Conservation (phyloP, 805 yeast species). For the Barnettozyma sp. region DNA sequence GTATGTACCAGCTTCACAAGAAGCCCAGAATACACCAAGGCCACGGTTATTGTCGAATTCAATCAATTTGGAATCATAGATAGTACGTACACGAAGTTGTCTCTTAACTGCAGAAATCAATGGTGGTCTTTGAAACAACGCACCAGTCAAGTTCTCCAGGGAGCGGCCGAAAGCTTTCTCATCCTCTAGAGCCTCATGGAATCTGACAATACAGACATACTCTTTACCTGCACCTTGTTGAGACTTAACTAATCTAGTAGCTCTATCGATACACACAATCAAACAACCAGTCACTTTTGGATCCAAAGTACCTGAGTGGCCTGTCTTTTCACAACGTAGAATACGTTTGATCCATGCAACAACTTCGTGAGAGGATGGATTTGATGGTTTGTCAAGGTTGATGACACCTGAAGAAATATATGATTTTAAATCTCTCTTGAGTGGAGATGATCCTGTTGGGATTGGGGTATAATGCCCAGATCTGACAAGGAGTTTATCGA, state of each 20-base stretch:
- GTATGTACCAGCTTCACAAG: slow-evolving; percentile 99
- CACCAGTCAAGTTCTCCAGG: slow-evolving; percentile 94
- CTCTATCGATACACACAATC: slow-evolving; percentile 96
- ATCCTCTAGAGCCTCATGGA: slow-evolving; percentile 88
- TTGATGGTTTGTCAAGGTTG: slow-evolving; percentile 95
- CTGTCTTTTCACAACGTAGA: slow-evolving; percentile 92
- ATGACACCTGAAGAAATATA: slow-evolving; percentile 94
- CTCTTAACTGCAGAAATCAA: slow-evolving; percentile 98
- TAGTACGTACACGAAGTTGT: slow-evolving; percentile 96
- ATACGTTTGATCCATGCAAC: slow-evolving; percentile 99
- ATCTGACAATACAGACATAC: slow-evolving; percentile 94
- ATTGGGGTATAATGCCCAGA: slow-evolving; percentile 97
- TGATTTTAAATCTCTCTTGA: slow-evolving; percentile 85
- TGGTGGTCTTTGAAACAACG: slow-evolving; percentile 98
- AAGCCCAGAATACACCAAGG: slow-evolving; percentile 98
- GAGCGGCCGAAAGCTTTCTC: slow-evolving; percentile 83
- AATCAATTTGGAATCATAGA: slow-evolving; percentile 89
- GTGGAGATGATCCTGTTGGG: slow-evolving; percentile 91
- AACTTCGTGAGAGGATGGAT: slow-evolving; percentile 98
- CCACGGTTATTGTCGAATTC: slow-evolving; percentile 97
- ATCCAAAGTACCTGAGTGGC: slow-evolving; percentile 98
- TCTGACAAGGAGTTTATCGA: slow-evolving; percentile 89
- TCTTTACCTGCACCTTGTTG: slow-evolving; percentile 99
- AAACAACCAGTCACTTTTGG: slow-evolving; percentile 98
- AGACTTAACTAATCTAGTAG: slow-evolving; percentile 94